Conservation (phyloP, 148 eudicot genomes). For the Vaccinium vitisidaea region DNA sequence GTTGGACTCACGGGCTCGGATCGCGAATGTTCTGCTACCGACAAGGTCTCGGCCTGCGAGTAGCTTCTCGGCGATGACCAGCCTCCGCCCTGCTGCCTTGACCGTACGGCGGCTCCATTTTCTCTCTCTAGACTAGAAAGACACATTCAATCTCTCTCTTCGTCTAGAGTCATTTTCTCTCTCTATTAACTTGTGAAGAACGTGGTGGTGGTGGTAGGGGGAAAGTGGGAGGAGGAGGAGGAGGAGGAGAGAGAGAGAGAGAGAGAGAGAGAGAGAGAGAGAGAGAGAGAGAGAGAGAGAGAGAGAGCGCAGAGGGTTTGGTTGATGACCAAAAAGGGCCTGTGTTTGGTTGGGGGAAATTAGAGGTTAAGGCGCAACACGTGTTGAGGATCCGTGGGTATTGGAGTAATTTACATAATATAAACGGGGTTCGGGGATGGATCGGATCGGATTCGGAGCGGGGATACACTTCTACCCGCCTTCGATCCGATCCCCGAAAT, state of each 20-base stretch:
- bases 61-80: constrained; percentile 74
- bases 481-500: too few species aligned
- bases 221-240: not conserved
- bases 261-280: too few species aligned
- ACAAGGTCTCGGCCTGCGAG: constrained; percentile 62
- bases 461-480: too few species aligned
- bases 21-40: constrained; percentile 72
- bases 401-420: constrained; percentile 5
- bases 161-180: not conserved
- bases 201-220: not conserved
- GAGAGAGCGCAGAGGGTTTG: not conserved
- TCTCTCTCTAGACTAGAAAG: not conserved
- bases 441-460: too few species aligned
- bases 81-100: constrained; percentile 55
- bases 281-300: too few species aligned
- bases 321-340: constrained; percentile 7
- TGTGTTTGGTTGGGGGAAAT: not conserved
- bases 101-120: constrained; percentile 25
- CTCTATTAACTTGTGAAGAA: not conserved
- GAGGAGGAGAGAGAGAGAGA: too few species aligned
- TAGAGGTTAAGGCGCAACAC: too few species aligned
- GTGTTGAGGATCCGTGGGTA: not conserved
- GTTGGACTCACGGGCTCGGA: constrained; percentile 80
- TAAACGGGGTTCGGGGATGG: too few species aligned
- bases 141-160: not conserved